A percentile compares a stretch with the other conserved stretches of the same genome.
Evolutionary conservation across 164 flowering plant species (phyloP).

Genomic region (Annona cherimola): DNA sequence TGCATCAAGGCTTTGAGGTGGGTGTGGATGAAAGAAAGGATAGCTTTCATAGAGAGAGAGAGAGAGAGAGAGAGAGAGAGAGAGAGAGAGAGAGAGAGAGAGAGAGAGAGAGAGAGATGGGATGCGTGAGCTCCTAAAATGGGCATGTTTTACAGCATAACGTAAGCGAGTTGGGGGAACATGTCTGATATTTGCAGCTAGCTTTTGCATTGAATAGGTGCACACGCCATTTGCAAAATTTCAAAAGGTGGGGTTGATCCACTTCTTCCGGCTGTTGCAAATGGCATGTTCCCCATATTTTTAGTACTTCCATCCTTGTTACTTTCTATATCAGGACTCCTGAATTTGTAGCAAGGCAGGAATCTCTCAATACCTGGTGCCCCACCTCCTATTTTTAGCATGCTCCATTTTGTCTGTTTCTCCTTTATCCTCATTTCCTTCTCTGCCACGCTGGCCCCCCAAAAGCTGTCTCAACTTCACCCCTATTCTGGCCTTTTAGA

Average conservation of each 20-base stretch:
- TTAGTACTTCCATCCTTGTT: no score
- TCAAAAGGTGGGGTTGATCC: background rate
- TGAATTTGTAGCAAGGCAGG: background rate
- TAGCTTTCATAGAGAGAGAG: background rate
- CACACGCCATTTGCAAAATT: background rate
- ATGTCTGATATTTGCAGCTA: conserved; percentile 5
- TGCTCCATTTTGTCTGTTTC: background rate
- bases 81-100: background rate
- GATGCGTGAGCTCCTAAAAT: conserved; percentile 6
- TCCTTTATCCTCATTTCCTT: background rate
- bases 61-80: conserved; percentile 10
- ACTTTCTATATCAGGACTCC: background rate
- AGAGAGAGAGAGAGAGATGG: conserved; percentile 13
- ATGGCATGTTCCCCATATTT: background rate
- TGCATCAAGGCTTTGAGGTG: no score
- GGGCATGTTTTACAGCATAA: conserved; percentile 6
- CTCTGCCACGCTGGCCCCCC: background rate
- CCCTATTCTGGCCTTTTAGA: no score
- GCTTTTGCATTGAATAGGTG: background rate
- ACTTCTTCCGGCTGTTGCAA: background rate
- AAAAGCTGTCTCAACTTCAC: background rate
- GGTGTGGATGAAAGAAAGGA: no score
- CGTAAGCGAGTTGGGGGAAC: conserved; percentile 5
- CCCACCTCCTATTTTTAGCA: background rate
- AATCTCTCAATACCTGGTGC: background rate